Conservation (phyloP, 768 basidiomycete species). For the Crucibulum laeve region DNA sequence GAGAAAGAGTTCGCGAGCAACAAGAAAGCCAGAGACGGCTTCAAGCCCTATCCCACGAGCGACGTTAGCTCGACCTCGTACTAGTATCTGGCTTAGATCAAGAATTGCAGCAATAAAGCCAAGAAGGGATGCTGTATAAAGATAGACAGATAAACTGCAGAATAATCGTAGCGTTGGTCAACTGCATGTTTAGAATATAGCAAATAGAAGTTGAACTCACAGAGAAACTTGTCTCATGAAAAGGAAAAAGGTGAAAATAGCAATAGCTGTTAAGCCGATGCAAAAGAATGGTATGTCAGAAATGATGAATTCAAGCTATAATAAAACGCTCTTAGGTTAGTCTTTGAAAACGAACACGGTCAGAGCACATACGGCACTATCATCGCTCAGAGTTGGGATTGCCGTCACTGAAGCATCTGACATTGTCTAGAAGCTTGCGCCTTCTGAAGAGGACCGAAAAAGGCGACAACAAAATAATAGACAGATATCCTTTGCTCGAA, state of each 20-base stretch:
- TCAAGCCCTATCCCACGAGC: slow-evolving; percentile 16
- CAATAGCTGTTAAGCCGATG: slow-evolving; percentile 62
- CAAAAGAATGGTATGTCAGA: slow-evolving; percentile 65
- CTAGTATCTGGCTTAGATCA: slow-evolving; percentile 55
- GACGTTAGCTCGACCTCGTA: slow-evolving; percentile 24
- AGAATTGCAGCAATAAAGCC: slow-evolving; percentile 60
- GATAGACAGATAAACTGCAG: slow-evolving; percentile 39
- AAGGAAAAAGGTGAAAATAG: slow-evolving; percentile 52
- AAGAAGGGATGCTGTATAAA: slow-evolving; percentile 54
- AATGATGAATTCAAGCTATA: slow-evolving; percentile 52
- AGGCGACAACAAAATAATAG: too few species aligned
- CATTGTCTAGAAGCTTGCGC: too few species aligned
- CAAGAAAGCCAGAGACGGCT: slow-evolving; percentile 34
- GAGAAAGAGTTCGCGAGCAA: slow-evolving; percentile 54
- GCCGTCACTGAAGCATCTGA: too few species aligned
- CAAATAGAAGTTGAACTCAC: slow-evolving; percentile 30
- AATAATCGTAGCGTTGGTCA: slow-evolving; percentile 2
- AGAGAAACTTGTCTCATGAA: slow-evolving; percentile 44
- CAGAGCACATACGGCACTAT: too few species aligned
- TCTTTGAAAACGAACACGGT: too few species aligned
- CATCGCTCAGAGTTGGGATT: too few species aligned
- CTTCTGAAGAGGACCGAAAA: too few species aligned
- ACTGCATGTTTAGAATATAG: neutral
- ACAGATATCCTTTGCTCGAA: too few species aligned
- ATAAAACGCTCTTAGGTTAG: too few species aligned